These are phyloP conservation scores for Trypanosoma theileri DNA, from an alignment of 208 protist genomes.

Conservation along the genomic window DNA sequence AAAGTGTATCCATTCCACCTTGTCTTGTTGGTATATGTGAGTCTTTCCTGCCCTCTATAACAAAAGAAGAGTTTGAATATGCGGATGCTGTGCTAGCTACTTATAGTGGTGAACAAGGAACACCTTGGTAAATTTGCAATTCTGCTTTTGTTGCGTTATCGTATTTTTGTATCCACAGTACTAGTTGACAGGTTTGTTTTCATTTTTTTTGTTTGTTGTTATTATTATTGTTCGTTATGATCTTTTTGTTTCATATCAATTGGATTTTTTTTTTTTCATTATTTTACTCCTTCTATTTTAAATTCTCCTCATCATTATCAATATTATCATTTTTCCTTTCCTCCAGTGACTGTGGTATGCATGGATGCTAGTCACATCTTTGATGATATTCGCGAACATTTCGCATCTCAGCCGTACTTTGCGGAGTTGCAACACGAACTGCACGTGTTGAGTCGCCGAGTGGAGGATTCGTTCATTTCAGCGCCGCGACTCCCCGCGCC, in stretches of 20 bases:
- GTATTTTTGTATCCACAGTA: too few species aligned
- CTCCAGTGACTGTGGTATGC: too few species aligned
- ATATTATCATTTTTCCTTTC: too few species aligned
- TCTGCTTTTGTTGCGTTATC: too few species aligned
- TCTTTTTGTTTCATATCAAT: too few species aligned
- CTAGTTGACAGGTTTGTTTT: not conserved
- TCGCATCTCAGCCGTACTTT: conserved; percentile 9
- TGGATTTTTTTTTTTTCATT: too few species aligned
- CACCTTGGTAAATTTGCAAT: not conserved
- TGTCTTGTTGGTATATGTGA: not conserved
- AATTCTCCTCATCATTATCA: too few species aligned
- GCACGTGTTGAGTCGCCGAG: not conserved
- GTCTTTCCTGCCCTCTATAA: conserved; percentile 9
- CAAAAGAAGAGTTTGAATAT: conserved; percentile 14
- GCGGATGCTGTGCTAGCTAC: not conserved
- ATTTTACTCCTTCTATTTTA: too few species aligned
- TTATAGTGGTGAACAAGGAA: not conserved
- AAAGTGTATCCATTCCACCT: not conserved
- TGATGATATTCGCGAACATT: conserved; percentile 22
- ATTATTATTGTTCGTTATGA: too few species aligned
- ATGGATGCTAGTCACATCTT: conserved; percentile 18
- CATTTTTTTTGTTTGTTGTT: conserved; percentile 2
- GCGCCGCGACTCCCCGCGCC: conserved; percentile 19
- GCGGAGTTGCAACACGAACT: conserved; percentile 12
- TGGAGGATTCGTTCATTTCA: not conserved